Evolutionary conservation across 192 early-diverging fungal genomes (phyloP), one percentile per base, ranked within the genome.

Genomic region (Radiomyces spectabilis): DNA sequence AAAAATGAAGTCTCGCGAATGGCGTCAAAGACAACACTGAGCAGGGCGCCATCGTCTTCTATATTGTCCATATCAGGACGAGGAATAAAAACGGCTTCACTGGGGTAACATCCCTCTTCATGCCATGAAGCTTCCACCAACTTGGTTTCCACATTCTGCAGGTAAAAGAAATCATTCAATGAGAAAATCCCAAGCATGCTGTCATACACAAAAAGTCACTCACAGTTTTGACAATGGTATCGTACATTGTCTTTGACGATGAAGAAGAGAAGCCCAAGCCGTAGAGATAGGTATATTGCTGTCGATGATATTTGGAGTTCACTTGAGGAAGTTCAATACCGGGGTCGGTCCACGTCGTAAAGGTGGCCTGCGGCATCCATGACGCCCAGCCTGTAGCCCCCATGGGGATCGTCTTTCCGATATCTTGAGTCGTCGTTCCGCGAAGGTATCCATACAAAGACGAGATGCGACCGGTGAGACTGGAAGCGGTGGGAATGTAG

Each of bases 71-170:
- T 31, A 31, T 51, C 59, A 1, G 42, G 42, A 4, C 55, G 72
- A 29, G 87, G 85, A 16, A 92, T 77, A 75, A 90, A 92, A 7
- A 84, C 59, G 2, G 90, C 79, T 73, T 92, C 86, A 6, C 84
- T 82, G 21, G 90, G 85, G 52, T 78, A 87, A 66, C 84, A 85
- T 44, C 82, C 75, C 39, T 69, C 69, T 55, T 83, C 72, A 19
- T 69, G 13, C 71, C 71, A 73, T 26, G 51, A 57, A 12, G 41
- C 71, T 2, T 49, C 54, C 25, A 60, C 42, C n/a, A n/a, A n/a
- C n/a, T n/a, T n/a, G n/a, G 35, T 55, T 33, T 64, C 55, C 41
- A 71, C 26, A 53, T 71, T 59, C 68, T 71, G 44, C 30, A 46
- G 7, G 25, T 27, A 46, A 46, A 10, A 24, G 50, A 51, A 12